Evolutionary conservation across 2,329 filamentous ascomycete species (phyloP), one percentile per base, ranked within the genome.

Genomic region (Sphaceloma murrayae): DNA sequence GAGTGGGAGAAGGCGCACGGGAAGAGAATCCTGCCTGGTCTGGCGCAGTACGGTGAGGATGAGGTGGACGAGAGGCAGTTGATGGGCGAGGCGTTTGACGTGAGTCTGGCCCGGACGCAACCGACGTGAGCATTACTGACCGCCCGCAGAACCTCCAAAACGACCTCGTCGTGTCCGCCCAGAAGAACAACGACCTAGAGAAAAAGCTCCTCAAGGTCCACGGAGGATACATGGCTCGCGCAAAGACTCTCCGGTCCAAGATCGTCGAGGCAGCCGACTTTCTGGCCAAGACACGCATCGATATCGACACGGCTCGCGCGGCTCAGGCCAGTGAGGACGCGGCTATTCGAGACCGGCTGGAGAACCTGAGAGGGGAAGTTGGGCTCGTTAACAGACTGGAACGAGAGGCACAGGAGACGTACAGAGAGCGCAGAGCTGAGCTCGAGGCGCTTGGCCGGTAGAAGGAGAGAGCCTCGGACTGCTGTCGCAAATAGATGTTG

Each of bases 121-220:
- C n/a, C 14, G 39, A 21, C 38, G 26, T 5, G 4, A 13, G 24
- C 11, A 11, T 6, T 17, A 8, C 36, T 50, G 43, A 51, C 34
- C 3, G 16, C 44, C 27, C 16, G 6, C 45, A 83, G 79, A 73
- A 72, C 34, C 74, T 87, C 1, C 83, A 91, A 62, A 75, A 84
- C 34, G 70, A 74, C 5, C 82, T 94, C 50, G 73, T 84, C 53
- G 68, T 74, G 2, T 78, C 79, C 0, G 91, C 88, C 2, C 80
- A 89, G 54, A 75, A 80, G 46, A 85, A 84, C 44, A 85, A 86
- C 58, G 93, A 89, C 63, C 69, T 94, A 1, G 88, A 96, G 65
- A 94, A 94, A 74, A 95, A 91, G 64, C 75, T 98, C n/a, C 72
- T 73, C 0, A 71, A 94, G 44, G 81, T 91, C 55, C 77, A 94